Percentiles rank a stretch among this genome's conserved stretches.
These are phyloP conservation scores for Monosporascus sp. DNA, from an alignment of 2,329 filamentous ascomycete species.

Conservation along the genomic window DNA sequence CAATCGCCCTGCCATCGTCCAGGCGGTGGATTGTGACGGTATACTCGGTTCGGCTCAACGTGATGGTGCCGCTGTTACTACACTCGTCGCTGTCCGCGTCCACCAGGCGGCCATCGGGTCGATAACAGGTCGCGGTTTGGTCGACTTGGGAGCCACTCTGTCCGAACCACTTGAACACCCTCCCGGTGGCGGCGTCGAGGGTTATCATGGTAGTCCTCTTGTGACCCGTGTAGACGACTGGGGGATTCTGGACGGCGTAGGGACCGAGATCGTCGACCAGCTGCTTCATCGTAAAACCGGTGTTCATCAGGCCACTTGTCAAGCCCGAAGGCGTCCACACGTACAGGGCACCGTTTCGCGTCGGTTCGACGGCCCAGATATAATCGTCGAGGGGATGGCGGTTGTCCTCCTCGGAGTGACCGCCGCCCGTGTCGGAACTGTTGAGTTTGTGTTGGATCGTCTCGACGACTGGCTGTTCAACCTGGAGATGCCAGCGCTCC, in stretches of 20 bases:
- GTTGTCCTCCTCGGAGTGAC: slow-evolving; percentile 40
- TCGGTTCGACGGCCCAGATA: slow-evolving; percentile 93
- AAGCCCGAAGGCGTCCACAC: slow-evolving; percentile 68
- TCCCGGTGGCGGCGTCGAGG: slow-evolving; percentile 79
- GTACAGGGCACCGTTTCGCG: slow-evolving; percentile 78
- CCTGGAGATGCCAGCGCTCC: slow-evolving; percentile 78
- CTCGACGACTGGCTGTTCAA: slow-evolving; percentile 84
- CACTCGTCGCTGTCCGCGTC: slow-evolving; percentile 65
- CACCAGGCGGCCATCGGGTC: slow-evolving; percentile 60
- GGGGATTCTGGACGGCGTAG: slow-evolving; percentile 67
- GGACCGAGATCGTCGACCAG: slow-evolving; percentile 79
- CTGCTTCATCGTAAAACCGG: slow-evolving; percentile 74
- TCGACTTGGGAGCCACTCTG: slow-evolving; percentile 63
- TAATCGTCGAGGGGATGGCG: slow-evolving; percentile 72
- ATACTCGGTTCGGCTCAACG: slow-evolving; percentile 83
- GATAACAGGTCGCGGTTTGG: slow-evolving; percentile 68
- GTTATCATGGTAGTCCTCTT: slow-evolving; percentile 89
- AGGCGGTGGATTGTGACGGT: slow-evolving; percentile 77
- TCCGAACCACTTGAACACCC: slow-evolving; percentile 78
- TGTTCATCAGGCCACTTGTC: slow-evolving; percentile 55
- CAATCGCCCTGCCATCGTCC: slow-evolving; percentile 69
- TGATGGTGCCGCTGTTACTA: slow-evolving; percentile 72
- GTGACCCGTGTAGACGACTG: slow-evolving; percentile 82
- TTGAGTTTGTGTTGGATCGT: slow-evolving; percentile 75
- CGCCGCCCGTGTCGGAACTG: slow-evolving; percentile 44